phyloP scores from a whole-genome alignment of 148 eudicot genomes.

The Spergularia marina region DNA sequence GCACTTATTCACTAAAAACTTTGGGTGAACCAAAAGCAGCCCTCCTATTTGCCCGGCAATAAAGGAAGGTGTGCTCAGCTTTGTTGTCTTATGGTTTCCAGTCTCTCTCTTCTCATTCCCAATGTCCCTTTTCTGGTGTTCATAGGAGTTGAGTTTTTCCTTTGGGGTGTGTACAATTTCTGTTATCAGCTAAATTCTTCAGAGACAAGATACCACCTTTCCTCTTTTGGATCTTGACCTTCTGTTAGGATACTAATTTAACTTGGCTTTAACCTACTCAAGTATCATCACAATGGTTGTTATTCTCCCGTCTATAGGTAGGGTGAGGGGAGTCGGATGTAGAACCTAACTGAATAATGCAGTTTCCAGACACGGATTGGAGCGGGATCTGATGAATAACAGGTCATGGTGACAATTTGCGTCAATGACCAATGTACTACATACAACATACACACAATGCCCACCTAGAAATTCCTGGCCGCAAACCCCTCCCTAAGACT shows the following conservation, averaged over 20 bases:
- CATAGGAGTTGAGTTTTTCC: background rate
- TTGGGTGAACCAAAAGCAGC: slow-evolving; percentile 20
- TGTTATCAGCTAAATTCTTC: background rate
- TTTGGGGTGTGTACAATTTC: background rate
- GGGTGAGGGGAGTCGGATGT: no score
- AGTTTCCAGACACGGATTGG: background rate
- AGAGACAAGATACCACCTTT: background rate
- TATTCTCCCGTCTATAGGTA: no score
- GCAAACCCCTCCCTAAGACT: background rate
- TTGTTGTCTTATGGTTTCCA: slow-evolving; percentile 10
- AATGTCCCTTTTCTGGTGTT: background rate
- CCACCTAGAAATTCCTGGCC: slow-evolving; percentile 28
- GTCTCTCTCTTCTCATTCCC: slow-evolving; percentile 23
- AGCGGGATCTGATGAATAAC: slow-evolving; percentile 7
- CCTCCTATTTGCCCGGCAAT: slow-evolving; percentile 8
- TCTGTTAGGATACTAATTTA: background rate
- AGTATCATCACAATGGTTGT: background rate
- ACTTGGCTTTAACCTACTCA: background rate
- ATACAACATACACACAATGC: slow-evolving; percentile 34
- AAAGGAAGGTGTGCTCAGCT: background rate
- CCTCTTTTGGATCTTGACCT: slow-evolving; percentile 22
- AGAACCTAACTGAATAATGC: background rate
- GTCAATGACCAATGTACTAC: slow-evolving; percentile 23
- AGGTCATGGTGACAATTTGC: slow-evolving; percentile 21
- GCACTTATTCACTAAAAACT: slow-evolving; percentile 20